A percentile compares a stretch with the other conserved stretches of the same genome.
Evolutionary conservation across 2,329 filamentous ascomycete species (phyloP).

Genomic region (Cercospora canescens): DNA sequence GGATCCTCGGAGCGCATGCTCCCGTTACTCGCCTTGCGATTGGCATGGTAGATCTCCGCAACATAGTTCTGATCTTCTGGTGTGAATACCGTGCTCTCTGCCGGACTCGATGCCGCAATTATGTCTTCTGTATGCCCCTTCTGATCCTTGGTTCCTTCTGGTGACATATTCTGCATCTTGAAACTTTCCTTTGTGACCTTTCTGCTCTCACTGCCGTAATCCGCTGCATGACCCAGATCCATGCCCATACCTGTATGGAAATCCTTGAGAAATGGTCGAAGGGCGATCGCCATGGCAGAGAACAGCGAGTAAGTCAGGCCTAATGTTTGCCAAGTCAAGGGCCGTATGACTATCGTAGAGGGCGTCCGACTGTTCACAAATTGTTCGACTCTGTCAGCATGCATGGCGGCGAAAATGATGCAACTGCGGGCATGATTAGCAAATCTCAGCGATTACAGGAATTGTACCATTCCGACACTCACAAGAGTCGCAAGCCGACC

Average conservation of each 20-base stretch:
- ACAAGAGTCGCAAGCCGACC: slow-evolving; percentile 17
- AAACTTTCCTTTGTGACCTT: slow-evolving; percentile 6
- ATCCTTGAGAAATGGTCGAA: slow-evolving; percentile 19
- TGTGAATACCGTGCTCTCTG: slow-evolving; percentile 4
- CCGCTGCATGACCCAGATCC: slow-evolving; percentile 12
- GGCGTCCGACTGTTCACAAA: slow-evolving; percentile 2
- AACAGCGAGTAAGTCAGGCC: slow-evolving; percentile 15
- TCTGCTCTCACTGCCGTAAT: slow-evolving; percentile 12
- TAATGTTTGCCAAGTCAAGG: slow-evolving; percentile 18
- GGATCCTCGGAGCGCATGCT: slow-evolving; percentile 17
- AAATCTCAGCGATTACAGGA: neutral
- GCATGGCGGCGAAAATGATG: neutral
- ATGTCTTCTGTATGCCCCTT: neutral
- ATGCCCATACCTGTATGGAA: slow-evolving; percentile 21
- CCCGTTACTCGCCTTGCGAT: slow-evolving; percentile 11
- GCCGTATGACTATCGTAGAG: slow-evolving; percentile 8
- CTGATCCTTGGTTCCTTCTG: neutral
- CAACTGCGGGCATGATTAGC: neutral
- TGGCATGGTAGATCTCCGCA: slow-evolving; percentile 19
- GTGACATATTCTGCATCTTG: slow-evolving; percentile 11
- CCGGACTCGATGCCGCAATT: neutral
- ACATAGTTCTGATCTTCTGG: slow-evolving; percentile 16
- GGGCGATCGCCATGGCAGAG: slow-evolving; percentile 18
- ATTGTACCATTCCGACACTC: neutral
- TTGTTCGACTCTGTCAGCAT: neutral